Percentiles rank a stretch among this genome's conserved stretches.
Evolutionary conservation across 1,139 yeast species (phyloP).

Genomic region (Yamadazyma songkhlaensis): DNA sequence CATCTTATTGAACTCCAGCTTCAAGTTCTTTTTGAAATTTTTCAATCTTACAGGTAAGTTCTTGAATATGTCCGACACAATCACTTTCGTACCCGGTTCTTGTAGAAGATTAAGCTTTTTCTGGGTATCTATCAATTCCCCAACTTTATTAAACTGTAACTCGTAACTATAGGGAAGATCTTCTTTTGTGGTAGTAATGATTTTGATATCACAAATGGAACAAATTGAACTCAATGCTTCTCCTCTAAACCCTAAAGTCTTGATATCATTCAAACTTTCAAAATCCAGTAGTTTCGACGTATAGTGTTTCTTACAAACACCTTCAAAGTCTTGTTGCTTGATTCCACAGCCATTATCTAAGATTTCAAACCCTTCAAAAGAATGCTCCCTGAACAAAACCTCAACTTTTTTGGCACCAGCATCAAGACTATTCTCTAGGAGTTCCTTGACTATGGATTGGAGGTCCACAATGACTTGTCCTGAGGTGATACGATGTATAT

Average conservation of each 20-base stretch:
- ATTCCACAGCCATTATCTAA: conserved; percentile 83
- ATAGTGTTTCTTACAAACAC: conserved; percentile 66
- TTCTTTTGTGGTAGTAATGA: conserved; percentile 53
- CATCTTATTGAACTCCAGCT: conserved; percentile 70
- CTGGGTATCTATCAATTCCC: conserved; percentile 36
- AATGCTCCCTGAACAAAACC: conserved; percentile 64
- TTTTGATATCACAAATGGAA: conserved; percentile 50
- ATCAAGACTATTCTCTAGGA: conserved; percentile 84
- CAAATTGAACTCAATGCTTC: conserved; percentile 80
- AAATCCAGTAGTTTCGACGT: conserved; percentile 73
- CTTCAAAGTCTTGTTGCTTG: conserved; percentile 50
- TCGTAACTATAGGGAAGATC: conserved; percentile 57
- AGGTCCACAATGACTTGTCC: conserved; percentile 90
- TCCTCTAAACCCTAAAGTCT: conserved; percentile 78
- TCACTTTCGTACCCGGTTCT: conserved; percentile 55
- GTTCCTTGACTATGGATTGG: conserved; percentile 74
- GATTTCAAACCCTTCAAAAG: conserved; percentile 68
- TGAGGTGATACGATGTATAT: conserved; percentile 76
- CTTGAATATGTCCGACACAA: conserved; percentile 53
- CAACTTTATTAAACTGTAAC: conserved; percentile 53
- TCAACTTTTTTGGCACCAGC: conserved; percentile 70
- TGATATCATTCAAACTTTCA: conserved; percentile 51
- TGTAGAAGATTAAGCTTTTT: conserved; percentile 45
- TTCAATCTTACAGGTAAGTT: conserved; percentile 71
- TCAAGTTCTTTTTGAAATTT: conserved; percentile 65